Percentiles rank a stretch among this genome's conserved stretches.
These are phyloP conservation scores for Heliamphora exappendiculata DNA, from an alignment of 148 eudicot species.

Conservation along the genomic window DNA sequence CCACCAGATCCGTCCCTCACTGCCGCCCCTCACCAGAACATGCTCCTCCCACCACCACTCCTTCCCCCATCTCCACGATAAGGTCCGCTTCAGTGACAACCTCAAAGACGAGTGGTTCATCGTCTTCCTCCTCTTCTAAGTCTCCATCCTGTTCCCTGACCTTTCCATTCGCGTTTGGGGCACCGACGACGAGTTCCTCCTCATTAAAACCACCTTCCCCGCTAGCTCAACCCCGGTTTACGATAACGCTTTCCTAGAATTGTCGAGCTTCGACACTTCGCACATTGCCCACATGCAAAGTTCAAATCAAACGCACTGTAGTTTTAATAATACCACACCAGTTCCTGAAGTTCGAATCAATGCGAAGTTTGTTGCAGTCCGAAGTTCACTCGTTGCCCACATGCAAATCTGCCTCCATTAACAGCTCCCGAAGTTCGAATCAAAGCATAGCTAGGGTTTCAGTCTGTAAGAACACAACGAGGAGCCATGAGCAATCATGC, in stretches of 20 bases:
- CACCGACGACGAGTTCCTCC: constrained; percentile 75
- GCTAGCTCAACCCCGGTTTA: constrained; percentile 80
- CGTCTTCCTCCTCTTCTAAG: constrained; percentile 54
- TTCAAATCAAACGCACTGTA: too few species aligned
- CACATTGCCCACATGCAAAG: constrained; percentile 62
- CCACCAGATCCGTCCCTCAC: too few species aligned
- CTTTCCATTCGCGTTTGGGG: constrained; percentile 58
- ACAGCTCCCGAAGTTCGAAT: constrained; percentile 80
- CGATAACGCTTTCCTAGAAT: constrained; percentile 86
- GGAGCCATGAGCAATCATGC: constrained; percentile 66
- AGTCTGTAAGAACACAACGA: constrained; percentile 60
- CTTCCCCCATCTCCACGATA: constrained; percentile 67
- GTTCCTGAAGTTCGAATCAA: constrained; percentile 82
- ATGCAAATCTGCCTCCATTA: constrained; percentile 84
- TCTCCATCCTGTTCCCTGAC: constrained; percentile 38
- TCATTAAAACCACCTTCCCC: constrained; percentile 81
- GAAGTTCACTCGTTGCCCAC: constrained; percentile 78
- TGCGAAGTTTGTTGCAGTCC: constrained; percentile 58
- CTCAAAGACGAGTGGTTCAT: constrained; percentile 95
- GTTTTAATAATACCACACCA: too few species aligned
- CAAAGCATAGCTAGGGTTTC: constrained; percentile 75
- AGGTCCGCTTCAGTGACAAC: constrained; percentile 69
- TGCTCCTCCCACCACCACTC: constrained; percentile 4
- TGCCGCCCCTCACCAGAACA: too few species aligned
- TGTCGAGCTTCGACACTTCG: constrained; percentile 77